Percentiles rank a stretch among this genome's conserved stretches.
Conservation (phyloP, 257 asterid genomes). For the Solanum microdontum region DNA sequence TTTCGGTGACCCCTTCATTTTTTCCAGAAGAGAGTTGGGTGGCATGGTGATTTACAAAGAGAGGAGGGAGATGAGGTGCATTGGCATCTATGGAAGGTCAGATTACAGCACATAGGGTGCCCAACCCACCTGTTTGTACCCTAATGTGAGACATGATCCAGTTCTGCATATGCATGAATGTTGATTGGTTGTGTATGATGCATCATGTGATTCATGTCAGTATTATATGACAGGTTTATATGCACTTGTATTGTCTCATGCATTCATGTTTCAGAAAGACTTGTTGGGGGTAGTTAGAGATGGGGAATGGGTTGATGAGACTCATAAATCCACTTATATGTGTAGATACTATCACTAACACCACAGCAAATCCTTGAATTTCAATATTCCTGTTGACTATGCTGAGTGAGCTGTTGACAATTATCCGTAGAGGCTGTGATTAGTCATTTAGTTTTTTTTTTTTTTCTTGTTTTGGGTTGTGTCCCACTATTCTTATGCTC, state of each 20-base stretch:
- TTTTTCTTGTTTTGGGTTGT: neutral
- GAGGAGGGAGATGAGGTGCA: neutral
- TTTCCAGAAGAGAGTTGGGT: neutral
- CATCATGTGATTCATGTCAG: neutral
- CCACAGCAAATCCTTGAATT: neutral
- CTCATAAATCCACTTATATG: neutral
- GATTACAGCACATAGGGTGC: neutral
- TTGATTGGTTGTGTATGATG: neutral
- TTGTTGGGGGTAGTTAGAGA: neutral
- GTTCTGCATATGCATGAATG: neutral
- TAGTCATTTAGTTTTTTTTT: neutral
- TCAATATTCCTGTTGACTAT: neutral
- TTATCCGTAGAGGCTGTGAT: neutral
- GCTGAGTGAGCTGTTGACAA: neutral
- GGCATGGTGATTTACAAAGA: neutral
- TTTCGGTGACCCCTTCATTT: neutral
- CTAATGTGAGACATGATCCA: neutral
- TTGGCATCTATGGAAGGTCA: neutral
- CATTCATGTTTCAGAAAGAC: neutral
- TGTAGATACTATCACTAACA: neutral
- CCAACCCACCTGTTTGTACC: neutral
- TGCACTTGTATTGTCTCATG: neutral
- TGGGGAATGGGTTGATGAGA: neutral
- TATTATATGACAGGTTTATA: neutral
- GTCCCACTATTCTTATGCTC: neutral